phyloP scores from a whole-genome alignment of 352 stramenopile genomes.

The Globisporangium polare region DNA sequence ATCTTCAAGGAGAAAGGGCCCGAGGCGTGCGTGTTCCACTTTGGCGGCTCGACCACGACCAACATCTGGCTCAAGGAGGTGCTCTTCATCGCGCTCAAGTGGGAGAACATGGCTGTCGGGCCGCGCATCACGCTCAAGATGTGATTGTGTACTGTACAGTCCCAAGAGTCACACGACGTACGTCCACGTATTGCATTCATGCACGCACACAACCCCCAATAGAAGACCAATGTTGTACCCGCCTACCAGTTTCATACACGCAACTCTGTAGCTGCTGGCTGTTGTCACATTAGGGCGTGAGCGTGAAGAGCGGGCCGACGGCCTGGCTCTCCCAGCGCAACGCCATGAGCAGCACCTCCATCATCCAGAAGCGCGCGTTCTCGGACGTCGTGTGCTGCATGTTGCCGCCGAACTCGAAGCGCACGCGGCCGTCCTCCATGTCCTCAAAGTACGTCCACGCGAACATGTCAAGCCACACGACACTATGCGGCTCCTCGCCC shows the following conservation, averaged over 20 bases:
- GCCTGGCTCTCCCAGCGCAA: constrained; percentile 14
- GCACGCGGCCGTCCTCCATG: constrained; percentile 4
- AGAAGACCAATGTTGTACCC: not conserved
- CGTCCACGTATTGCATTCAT: not conserved
- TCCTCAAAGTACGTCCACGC: constrained; percentile 19
- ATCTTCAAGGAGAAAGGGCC: constrained; percentile 38
- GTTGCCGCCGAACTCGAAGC: constrained; percentile 19
- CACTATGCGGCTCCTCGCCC: constrained; percentile 10
- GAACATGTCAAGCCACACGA: constrained; percentile 22
- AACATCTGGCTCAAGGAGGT: constrained; percentile 62
- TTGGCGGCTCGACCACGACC: constrained; percentile 48
- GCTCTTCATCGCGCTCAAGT: constrained; percentile 61
- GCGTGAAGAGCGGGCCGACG: constrained; percentile 11
- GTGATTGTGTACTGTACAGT: not conserved
- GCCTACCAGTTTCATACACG: no score
- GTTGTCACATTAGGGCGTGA: not conserved
- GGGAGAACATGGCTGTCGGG: constrained; percentile 58
- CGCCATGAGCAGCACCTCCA: constrained; percentile 18
- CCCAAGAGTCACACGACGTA: not conserved
- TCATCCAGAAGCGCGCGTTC: constrained; percentile 19
- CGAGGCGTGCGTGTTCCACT: constrained; percentile 46
- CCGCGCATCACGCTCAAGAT: constrained; percentile 20
- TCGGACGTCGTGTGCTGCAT: constrained; percentile 15
- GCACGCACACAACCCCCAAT: not conserved
- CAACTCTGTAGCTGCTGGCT: no score